Evolutionary conservation across 176 grass and related monocot species (phyloP), one percentile per base, ranked within the genome.

Genomic region (Rhynchospora breviuscula): DNA sequence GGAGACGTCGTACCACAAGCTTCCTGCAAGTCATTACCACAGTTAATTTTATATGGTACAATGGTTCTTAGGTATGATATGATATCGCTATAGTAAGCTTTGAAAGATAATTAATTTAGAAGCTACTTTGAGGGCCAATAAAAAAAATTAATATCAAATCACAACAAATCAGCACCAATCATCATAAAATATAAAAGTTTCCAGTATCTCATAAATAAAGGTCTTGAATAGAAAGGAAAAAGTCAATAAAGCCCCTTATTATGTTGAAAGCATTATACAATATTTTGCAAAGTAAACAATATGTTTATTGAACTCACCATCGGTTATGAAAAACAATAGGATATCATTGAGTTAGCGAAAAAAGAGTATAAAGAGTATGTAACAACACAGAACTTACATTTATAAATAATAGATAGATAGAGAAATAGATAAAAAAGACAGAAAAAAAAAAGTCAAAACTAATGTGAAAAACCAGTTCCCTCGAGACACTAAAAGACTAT

Each of bases 1-100:
- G 73, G 69, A 98, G 84, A 43, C 91, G 96, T 29, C 96, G 92
- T 7, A 95, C 91, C 22, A 95, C 88, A 57, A 98, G 90, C 80
- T 98, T 98, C 86, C 96, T 81, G 40, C 8, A 12, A 63, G 3
- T 49, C 8, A 73, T 40, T 22, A 51, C 18, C 18, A 23, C 46
- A 73, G 19, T 73, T 73, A 13, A 73, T 73, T 73, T 47, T 33
- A 66, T 5, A 33, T 14, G 63, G 63, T 66, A 66, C 9, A 14
- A 1, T 66, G 63, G 33, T 66, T 11, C 63, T 31, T 33, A 26
- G 12, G 63, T 66, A 13, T 66, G 44, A 13, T 66, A 13, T 66
- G 44, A 13, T 23, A 49, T 10, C 9, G 22, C 9, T 12, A 73
- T 49, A 48, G 17, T 22, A 73, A 40, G 44, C 44, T 45, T 49